Conservation (phyloP, 2,329 filamentous ascomycete species). For the Graphilbum fragrans region DNA sequence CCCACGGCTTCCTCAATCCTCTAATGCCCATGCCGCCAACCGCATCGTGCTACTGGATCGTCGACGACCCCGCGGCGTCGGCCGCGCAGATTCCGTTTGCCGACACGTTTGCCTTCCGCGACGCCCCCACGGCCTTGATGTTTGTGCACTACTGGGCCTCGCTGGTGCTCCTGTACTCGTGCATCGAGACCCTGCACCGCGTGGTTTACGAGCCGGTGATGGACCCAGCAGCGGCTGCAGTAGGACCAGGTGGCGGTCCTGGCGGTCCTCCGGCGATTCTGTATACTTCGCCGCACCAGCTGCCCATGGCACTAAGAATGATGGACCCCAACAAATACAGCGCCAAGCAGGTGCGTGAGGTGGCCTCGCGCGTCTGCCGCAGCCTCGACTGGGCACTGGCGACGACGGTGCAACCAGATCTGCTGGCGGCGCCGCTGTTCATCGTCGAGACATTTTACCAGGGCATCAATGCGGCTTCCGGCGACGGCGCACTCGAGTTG, state of each 20-base stretch:
- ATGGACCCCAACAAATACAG: slow-evolving; percentile 22
- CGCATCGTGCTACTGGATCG: slow-evolving; percentile 24
- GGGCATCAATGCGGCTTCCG: slow-evolving; percentile 22
- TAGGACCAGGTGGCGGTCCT: not conserved
- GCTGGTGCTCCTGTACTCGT: slow-evolving; percentile 35
- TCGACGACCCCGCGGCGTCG: slow-evolving; percentile 13
- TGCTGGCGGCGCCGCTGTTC: slow-evolving; percentile 29
- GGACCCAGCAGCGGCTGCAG: slow-evolving; percentile 14
- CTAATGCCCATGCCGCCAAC: too few relatives aligned
- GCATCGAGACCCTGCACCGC: slow-evolving; percentile 31
- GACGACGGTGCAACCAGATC: slow-evolving; percentile 31
- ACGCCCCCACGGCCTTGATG: slow-evolving; percentile 29
- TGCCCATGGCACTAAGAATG: slow-evolving; percentile 19
- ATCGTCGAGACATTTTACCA: slow-evolving; percentile 30
- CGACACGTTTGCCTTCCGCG: slow-evolving; percentile 31
- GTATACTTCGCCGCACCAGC: not conserved
- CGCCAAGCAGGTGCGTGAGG: slow-evolving; percentile 24
- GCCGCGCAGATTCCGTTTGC: slow-evolving; percentile 28
- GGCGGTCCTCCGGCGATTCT: not conserved
- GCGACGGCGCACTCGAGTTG: slow-evolving; percentile 30
- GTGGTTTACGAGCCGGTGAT: slow-evolving; percentile 30
- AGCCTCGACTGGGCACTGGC: slow-evolving; percentile 34
- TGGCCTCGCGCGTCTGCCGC: slow-evolving; percentile 37
- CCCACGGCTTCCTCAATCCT: too few relatives aligned
- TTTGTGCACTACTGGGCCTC: slow-evolving; percentile 43